Evolutionary conservation across 2,329 filamentous ascomycete genomes (phyloP).

Genomic region (Calycina herbarum): DNA sequence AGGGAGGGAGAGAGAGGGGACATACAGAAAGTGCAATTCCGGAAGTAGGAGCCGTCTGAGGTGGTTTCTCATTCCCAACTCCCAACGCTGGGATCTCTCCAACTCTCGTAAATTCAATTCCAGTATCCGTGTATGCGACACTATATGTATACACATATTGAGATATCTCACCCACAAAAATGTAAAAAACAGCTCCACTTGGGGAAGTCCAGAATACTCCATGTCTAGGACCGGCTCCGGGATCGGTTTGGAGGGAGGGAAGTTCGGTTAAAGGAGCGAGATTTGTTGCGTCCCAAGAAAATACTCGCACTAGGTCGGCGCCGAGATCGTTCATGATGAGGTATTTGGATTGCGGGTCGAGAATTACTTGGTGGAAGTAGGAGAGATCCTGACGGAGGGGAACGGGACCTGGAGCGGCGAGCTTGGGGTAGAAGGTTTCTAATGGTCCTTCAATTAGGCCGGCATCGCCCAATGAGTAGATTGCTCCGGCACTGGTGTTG

Average conservation of each 20-base stretch:
- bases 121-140: background rate
- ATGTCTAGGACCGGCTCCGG: slow-evolving; percentile 50
- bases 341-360: slow-evolving; percentile 50
- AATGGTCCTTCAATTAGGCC: background rate
- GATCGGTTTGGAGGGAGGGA: slow-evolving; percentile 35
- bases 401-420: slow-evolving; percentile 10
- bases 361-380: slow-evolving; percentile 49
- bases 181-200: slow-evolving; percentile 36
- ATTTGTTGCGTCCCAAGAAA: slow-evolving; percentile 42
- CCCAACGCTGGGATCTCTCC: slow-evolving; percentile 19
- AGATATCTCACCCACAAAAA: slow-evolving; percentile 47
- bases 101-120: slow-evolving; percentile 13
- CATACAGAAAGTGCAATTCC: slow-evolving; percentile 18
- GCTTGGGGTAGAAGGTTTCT: slow-evolving; percentile 12
- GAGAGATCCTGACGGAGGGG: slow-evolving; percentile 42
- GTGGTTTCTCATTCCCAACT: slow-evolving; percentile 11
- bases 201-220: slow-evolving; percentile 43
- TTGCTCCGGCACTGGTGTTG: slow-evolving; percentile 15
- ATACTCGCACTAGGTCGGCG: slow-evolving; percentile 48
- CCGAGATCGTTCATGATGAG: slow-evolving; percentile 52
- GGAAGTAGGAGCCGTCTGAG: slow-evolving; percentile 15
- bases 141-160: slow-evolving; percentile 41
- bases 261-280: slow-evolving; percentile 39
- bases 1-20: background rate
- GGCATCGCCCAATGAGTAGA: background rate